A percentile compares a stretch with the other conserved stretches of the same genome.
These are phyloP conservation scores for Chaetomium globosum DNA, from an alignment of 2,329 filamentous ascomycete species.

Conservation along the genomic window DNA sequence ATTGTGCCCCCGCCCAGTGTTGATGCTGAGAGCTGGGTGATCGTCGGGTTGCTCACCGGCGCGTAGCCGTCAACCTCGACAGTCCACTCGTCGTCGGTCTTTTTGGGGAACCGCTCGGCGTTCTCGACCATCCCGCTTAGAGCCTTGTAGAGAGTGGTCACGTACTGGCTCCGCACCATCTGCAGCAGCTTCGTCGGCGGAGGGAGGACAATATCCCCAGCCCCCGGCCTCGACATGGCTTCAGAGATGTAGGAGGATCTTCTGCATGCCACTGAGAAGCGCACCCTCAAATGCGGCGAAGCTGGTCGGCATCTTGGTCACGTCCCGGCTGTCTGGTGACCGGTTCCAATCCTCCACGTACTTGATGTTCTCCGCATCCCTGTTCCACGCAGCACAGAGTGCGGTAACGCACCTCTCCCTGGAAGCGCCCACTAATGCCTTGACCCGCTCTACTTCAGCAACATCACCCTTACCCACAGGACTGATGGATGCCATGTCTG, in stretches of 20 bases:
- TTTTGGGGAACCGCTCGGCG: slow-evolving; percentile 73
- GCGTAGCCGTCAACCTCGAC: slow-evolving; percentile 51
- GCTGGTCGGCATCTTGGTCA: slow-evolving; percentile 86
- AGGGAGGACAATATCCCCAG: slow-evolving; percentile 77
- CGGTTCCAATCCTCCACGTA: slow-evolving; percentile 92
- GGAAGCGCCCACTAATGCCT: slow-evolving; percentile 71
- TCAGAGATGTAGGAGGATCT: slow-evolving; percentile 90
- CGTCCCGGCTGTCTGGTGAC: slow-evolving; percentile 75
- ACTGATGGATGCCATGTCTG: slow-evolving; percentile 77
- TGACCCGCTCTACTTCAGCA: slow-evolving; percentile 71
- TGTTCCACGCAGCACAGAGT: slow-evolving; percentile 87
- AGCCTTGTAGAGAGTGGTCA: slow-evolving; percentile 90
- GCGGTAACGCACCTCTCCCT: slow-evolving; percentile 85
- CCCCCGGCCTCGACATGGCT: slow-evolving; percentile 72
- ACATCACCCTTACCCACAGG: slow-evolving; percentile 61
- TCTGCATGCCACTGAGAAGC: slow-evolving; percentile 84
- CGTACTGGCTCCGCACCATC: slow-evolving; percentile 89
- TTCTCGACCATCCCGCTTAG: slow-evolving; percentile 97
- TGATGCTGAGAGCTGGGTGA: slow-evolving; percentile 40
- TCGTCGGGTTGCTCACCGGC: slow-evolving; percentile 37
- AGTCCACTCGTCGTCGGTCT: slow-evolving; percentile 65
- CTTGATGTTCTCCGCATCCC: slow-evolving; percentile 90
- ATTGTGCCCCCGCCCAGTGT: slow-evolving; percentile 51
- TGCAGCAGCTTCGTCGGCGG: slow-evolving; percentile 86
- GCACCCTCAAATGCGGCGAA: slow-evolving; percentile 85